phyloP scores from a whole-genome alignment of 1,284 basidiomycete species.

The Cutaneotrichosporon daszewskae region DNA sequence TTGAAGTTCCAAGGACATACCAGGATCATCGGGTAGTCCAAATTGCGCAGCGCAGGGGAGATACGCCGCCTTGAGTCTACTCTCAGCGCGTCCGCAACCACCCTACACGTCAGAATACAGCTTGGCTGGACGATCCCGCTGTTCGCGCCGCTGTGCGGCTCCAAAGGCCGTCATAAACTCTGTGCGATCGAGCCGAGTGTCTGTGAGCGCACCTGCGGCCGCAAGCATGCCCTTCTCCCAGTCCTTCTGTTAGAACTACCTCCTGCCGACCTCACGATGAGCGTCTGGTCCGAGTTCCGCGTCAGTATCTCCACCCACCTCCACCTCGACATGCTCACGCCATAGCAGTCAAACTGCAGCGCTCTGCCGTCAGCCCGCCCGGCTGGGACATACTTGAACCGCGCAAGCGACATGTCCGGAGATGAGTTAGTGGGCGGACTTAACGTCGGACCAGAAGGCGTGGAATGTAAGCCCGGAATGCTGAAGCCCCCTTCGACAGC shows the following conservation, averaged over 20 bases:
- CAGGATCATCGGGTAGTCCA: no score
- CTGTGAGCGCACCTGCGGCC: no score
- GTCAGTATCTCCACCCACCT: no score
- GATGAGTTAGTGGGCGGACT: no score
- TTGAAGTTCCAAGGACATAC: not conserved
- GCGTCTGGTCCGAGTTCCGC: constrained; percentile 6
- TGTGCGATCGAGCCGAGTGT: constrained; percentile 1
- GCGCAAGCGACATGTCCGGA: no score
- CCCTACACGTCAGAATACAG: not conserved
- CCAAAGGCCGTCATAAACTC: no score
- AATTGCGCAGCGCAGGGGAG: not conserved
- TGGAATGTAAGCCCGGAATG: no score
- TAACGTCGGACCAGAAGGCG: no score
- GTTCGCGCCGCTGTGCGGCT: not conserved
- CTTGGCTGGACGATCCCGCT: not conserved
- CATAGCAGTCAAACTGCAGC: constrained; percentile 18
- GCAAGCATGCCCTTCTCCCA: not conserved
- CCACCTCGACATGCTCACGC: constrained; percentile 10
- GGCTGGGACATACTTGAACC: no score
- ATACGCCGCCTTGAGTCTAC: not conserved
- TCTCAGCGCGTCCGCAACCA: no score
- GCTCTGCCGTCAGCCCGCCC: constrained; percentile 10
- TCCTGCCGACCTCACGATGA: not conserved
- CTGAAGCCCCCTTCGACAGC: no score
- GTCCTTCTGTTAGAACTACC: no score